Evolutionary conservation across 2,329 filamentous ascomycete genomes (phyloP), one percentile per base, ranked within the genome.

Genomic region (Periconia sp.): DNA sequence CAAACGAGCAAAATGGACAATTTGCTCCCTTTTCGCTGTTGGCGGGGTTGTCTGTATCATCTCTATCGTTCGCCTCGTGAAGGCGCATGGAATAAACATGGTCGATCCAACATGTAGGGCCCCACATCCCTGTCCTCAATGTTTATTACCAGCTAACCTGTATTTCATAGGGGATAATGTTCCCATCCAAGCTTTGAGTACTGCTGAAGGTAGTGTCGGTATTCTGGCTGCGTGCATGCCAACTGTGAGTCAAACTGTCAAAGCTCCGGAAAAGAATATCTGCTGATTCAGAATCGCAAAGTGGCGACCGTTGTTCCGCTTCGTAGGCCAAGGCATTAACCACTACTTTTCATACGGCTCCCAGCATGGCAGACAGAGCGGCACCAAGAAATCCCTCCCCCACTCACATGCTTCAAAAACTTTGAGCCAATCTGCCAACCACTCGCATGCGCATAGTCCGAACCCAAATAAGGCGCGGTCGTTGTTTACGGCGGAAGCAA

Each of bases 251-350:
- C 33, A 37, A 37, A 13, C 10, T 6, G 5, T 8, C 6, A 11
- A 20, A 5, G 13, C 11, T 6, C 30, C 20, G 17, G 50, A 23
- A 55, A 52, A 18, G 54, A 58, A 45, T 47, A 37, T 13, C 57
- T 1, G 55, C 55, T 17, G 55, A 53, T 37, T 60, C 52, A 46
- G 54, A 56, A 52, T 55, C 18, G n/a, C n/a, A n/a, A 58, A 55
- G 31, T 60, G 55, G 55, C 55, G 57, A 7, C 57, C 57, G 1
- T 52, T 60, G n/a, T 60, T 60, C 53, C 51, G 47, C 19, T 60
- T 55, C 50, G 44, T 56, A 2, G 45, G 53, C 35, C 31, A 27
- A 18, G 52, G 49, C 48, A 49, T 56, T n/a, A 57, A 41, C 14
- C 50, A 50, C 3, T 53, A 52, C 46, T 52, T 52, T 30, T 47